Base-by-base conservation (phyloP, 495 filamentous ascomycete species). In the Staphylotrichum longicolle region DNA sequence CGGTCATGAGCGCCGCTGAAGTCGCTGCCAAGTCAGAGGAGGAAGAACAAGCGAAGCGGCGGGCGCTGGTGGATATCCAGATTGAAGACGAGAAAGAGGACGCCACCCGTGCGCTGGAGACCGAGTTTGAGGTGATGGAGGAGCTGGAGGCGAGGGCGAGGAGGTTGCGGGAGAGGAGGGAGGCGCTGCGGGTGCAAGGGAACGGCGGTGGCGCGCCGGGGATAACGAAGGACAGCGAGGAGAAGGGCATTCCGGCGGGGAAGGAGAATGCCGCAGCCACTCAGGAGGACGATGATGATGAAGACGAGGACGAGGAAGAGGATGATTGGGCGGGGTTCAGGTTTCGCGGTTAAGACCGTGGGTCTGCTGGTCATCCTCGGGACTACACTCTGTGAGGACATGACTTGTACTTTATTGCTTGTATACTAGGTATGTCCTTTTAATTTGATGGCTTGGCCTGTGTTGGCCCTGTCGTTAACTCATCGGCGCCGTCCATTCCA, bases 81-180 rank as follows among this genome's bases (percentile, higher is more conserved):
- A 62, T 79, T 4, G 77, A 90, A 61, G 90, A 86, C 15, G 91
- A 96, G 76, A 86, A 86, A 30, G 92, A 96, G 68, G 92, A 96
- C 67, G 91, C 93, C 4, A 87, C 85, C 27, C 82, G 89, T 51
- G 83, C 86, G 58, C 72, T 97, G 59, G 86, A 93, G 71, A 86
- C 89, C 60, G 94, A 98, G 72, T 91, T 98, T 70, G 94, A 96
- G 55, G 87, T 94, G 70, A 97, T 98, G 93, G 91, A 94, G 70
- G 85, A 85, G 57, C 81, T 96, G 49, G 94, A 97, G 74, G 85
- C 86, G 65, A 82, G 93, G 44, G 89, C 96, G 7, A 78, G 80
- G 67, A 83, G 80, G 66, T 73, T 98, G 62, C 88, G 92, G 67
- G 88, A 93, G 66, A 85, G 78, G 50, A 73, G 86, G 44, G 83